Evolutionary conservation across 23 red algal species (phyloP), one percentile per base, ranked within the genome.

Genomic region (Gracilariopsis chorda): DNA sequence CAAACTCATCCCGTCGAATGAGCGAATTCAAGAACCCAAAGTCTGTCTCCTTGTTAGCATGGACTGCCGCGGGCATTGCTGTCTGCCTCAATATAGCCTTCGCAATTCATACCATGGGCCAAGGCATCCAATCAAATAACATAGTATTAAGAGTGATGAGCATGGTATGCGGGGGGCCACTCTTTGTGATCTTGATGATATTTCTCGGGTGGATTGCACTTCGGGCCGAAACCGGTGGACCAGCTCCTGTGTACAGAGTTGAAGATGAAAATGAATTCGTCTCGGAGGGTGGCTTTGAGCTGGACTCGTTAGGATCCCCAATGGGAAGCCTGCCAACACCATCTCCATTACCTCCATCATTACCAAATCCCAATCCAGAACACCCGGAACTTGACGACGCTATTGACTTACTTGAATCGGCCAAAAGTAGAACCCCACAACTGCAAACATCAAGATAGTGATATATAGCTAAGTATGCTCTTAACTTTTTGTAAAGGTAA

Each of bases 11-110:
- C 2, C 11, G 55, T 5, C 37, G 89, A 70, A 99, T 99, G 97
- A 61, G 88, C 37, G 91, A 95, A 37, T 95, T 95, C 52, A 83
- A 72, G 20, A 91, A 80, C 51, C 61, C 90, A 0, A 43, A 48
- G 35, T 33, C 64, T 20, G 78, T 94, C 0, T 42, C 60, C 24
- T 3, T 48, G 8, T 39, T 82, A 47, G 95, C 91, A 32, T 98
- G 95, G 95, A 14, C 77, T 36, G 85, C 88, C 0, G 95, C 95
- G n/a, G 75, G 73, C 0, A 80, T 98, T 44, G 47, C 85, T 28
- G 76, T 98, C 46, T 92, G 42, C 42, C 84, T 98, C 30, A 98
- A 98, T 30, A 70, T 94, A 19, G 91, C 91, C 37, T 86, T 76
- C 51, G 91, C 87, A 2, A 19, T 80, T 25, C 80, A 94, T 53